A percentile compares a stretch with the other conserved stretches of the same genome.
phyloP scores from a whole-genome alignment of 768 basidiomycete species.

The Leccinum boreale region DNA sequence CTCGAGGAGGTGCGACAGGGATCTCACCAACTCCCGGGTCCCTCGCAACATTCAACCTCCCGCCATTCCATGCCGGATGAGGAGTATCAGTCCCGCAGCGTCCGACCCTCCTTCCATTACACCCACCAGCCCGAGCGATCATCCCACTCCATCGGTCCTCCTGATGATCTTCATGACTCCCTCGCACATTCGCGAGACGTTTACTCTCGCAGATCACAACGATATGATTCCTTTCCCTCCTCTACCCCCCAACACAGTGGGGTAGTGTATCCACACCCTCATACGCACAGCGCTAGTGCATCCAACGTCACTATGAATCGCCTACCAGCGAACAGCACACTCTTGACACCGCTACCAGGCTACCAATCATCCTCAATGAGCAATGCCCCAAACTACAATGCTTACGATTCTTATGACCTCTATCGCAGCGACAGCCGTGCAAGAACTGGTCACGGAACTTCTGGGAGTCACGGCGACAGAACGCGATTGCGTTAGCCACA shows the following conservation, averaged over 20 bases:
- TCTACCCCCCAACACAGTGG: constrained; percentile 14
- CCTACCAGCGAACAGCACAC: constrained; percentile 61
- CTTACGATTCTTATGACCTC: constrained; percentile 34
- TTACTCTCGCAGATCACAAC: constrained; percentile 27
- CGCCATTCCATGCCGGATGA: constrained; percentile 26
- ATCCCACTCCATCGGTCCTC: constrained; percentile 1
- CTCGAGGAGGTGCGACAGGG: constrained; percentile 14
- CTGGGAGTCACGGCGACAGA: constrained; percentile 23
- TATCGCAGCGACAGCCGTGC: constrained; percentile 40
- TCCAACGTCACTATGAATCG: constrained; percentile 32
- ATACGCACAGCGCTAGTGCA: constrained; percentile 22
- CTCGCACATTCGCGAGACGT: constrained; percentile 14
- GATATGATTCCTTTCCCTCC: constrained; percentile 21
- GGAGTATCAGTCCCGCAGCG: constrained; percentile 18
- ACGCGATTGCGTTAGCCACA: constrained; percentile 20
- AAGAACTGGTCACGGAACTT: constrained; percentile 38
- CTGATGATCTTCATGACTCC: constrained; percentile 22
- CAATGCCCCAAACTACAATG: constrained; percentile 8
- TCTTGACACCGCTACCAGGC: constrained; percentile 67
- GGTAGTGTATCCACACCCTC: constrained; percentile 22
- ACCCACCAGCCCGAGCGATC: constrained; percentile 26
- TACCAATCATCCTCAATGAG: constrained; percentile 45
- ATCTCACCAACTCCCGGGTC: constrained; percentile 17
- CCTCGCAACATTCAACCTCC: constrained; percentile 21
- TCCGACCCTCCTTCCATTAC: constrained; percentile 23